These are phyloP conservation scores for Guadua angustifolia DNA, from an alignment of 176 grass and related monocot genomes.

Conservation along the genomic window DNA sequence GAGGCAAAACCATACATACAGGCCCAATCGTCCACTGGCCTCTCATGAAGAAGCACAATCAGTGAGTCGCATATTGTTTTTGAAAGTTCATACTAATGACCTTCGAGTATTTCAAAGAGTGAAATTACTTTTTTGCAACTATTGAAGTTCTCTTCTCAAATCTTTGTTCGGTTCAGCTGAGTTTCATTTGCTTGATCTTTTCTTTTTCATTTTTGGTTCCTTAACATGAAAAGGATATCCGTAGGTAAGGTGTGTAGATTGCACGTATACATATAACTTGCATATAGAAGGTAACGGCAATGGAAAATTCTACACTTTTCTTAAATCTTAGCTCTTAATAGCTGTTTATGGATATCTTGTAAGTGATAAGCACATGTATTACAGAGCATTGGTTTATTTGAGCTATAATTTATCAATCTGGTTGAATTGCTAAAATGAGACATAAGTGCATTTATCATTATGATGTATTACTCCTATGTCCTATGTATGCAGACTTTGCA, in stretches of 20 bases:
- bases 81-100: not conserved
- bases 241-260: not conserved
- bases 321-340: not conserved
- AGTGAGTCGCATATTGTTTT: slow-evolving; percentile 50
- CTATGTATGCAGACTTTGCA: slow-evolving; percentile 22
- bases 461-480: slow-evolving; percentile 4
- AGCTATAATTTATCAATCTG: slow-evolving; percentile 30
- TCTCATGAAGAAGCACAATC: slow-evolving; percentile 82
- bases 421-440: slow-evolving; percentile 20
- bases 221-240: not conserved
- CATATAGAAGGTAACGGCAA: not conserved
- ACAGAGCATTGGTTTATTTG: slow-evolving; percentile 29
- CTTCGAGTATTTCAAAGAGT: not conserved
- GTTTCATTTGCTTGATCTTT: slow-evolving; percentile 25
- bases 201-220: not conserved
- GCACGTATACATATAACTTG: not conserved
- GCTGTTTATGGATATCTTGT: not conserved
- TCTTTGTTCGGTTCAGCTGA: not conserved
- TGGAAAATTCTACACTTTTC: slow-evolving; percentile 27
- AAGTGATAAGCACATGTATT: not conserved
- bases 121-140: slow-evolving; percentile 19
- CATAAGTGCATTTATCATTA: slow-evolving; percentile 1
- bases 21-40: slow-evolving; percentile 75
- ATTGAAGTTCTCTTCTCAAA: slow-evolving; percentile 7
- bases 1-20: slow-evolving; percentile 97